These are phyloP conservation scores for Salix caprea DNA, from an alignment of 345 rosid species.

Conservation along the genomic window DNA sequence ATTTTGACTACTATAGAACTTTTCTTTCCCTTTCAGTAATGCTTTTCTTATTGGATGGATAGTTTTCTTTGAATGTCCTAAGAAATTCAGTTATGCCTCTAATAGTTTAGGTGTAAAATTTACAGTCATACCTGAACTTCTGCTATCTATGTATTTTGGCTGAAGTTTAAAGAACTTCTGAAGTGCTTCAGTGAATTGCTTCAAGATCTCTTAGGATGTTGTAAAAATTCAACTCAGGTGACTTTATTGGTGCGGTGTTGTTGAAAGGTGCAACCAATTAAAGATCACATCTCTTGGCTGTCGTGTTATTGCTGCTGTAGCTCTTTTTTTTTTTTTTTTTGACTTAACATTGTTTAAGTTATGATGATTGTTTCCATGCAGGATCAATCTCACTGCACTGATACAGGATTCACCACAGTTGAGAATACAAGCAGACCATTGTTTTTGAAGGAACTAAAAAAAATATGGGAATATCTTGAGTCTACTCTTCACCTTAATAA, in stretches of 20 bases:
- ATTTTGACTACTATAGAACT: not conserved
- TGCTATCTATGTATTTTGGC: not conserved
- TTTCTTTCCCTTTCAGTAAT: not conserved
- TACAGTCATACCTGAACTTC: not conserved
- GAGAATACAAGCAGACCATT: constrained; percentile 19
- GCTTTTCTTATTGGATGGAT: not conserved
- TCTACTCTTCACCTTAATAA: constrained; percentile 15
- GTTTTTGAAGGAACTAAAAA: constrained; percentile 25
- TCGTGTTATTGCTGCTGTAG: not conserved
- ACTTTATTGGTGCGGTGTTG: not conserved
- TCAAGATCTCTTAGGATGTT: not conserved
- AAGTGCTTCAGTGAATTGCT: not conserved
- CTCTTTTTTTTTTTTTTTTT: too few relatives aligned
- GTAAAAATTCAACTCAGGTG: not conserved
- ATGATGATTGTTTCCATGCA: constrained; percentile 9
- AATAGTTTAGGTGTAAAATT: not conserved
- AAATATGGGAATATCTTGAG: constrained; percentile 16
- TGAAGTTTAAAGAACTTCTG: not conserved
- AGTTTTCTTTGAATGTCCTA: not conserved
- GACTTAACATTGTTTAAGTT: not conserved
- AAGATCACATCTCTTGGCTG: not conserved
- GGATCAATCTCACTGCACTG: constrained; percentile 25
- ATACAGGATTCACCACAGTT: constrained; percentile 17
- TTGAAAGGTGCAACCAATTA: not conserved
- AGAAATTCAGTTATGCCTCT: not conserved